Conservation (phyloP, 176 grass and related monocot species). For the Panicum miliaceum region DNA sequence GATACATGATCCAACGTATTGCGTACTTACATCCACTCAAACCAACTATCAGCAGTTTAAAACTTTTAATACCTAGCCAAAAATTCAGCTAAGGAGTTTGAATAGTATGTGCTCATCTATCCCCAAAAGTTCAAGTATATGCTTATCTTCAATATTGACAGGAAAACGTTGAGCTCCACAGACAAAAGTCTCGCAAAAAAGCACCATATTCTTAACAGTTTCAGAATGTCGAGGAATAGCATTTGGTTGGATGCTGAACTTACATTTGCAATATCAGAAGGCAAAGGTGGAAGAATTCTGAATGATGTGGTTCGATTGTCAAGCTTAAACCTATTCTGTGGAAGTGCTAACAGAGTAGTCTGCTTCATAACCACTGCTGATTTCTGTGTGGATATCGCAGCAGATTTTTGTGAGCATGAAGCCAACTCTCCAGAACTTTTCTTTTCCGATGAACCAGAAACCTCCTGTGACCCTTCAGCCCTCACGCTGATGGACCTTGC, state of each 20-base stretch:
- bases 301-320: constrained; percentile 88
- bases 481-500: constrained; percentile 15
- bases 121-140: constrained; percentile 4
- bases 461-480: constrained; percentile 37
- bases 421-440: constrained; percentile 52
- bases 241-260: constrained; percentile 42
- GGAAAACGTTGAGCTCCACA: constrained; percentile 14
- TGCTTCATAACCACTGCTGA: constrained; percentile 41
- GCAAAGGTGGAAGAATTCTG: constrained; percentile 89
- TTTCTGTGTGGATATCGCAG: constrained; percentile 51
- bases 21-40: constrained; percentile 29
- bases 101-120: constrained; percentile 8
- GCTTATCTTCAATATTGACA: constrained; percentile 17
- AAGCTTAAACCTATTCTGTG: constrained; percentile 69
- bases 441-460: constrained; percentile 51
- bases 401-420: constrained; percentile 53
- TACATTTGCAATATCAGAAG: constrained; percentile 79
- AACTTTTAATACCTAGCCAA: too few species aligned
- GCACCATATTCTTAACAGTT: neutral
- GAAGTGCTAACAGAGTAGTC: constrained; percentile 38
- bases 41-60: neutral
- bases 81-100: constrained; percentile 17
- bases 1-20: neutral
- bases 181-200: neutral
- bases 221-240: constrained; percentile 22